Evolutionary conservation across 75 land plant genomes (phyloP).

Genomic region (Cunninghamia lanceolata): DNA sequence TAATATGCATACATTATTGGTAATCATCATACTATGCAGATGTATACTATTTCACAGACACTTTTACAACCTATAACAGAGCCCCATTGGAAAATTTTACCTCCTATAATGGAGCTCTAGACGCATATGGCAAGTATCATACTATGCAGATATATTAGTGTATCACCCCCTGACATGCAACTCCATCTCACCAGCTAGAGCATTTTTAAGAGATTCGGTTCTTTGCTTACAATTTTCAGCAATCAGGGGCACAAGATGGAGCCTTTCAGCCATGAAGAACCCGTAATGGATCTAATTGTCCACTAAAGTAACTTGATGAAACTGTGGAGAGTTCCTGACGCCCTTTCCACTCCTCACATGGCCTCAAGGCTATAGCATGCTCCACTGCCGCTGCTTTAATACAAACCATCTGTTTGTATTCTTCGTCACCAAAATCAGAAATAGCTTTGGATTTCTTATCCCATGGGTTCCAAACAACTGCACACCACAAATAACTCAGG

Average conservation of each 20-base stretch:
- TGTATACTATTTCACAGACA: background rate
- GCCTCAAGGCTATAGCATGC: conserved; percentile 44
- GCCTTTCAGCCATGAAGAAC: conserved; percentile 11
- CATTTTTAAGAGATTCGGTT: background rate
- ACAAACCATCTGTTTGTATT: conserved; percentile 57
- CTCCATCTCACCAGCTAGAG: background rate
- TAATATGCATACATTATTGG: conserved; percentile 1
- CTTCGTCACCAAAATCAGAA: conserved; percentile 54
- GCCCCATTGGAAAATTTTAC: background rate
- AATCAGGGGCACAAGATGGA: background rate
- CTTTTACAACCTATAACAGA: conserved; percentile 10
- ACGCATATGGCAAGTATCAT: background rate
- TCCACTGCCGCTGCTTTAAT: conserved; percentile 53
- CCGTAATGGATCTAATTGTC: conserved; percentile 45
- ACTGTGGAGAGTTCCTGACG: conserved; percentile 50
- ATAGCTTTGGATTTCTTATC: conserved; percentile 51
- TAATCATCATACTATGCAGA: background rate
- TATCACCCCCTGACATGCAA: background rate
- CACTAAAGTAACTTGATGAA: conserved; percentile 60
- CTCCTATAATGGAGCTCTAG: conserved; percentile 1
- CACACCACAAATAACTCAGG: conserved; percentile 9
- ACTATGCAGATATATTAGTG: too few species aligned
- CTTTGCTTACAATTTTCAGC: background rate
- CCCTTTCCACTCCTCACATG: conserved; percentile 59
- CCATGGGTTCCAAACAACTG: conserved; percentile 63